These are phyloP conservation scores for Borovskyia barvae DNA, from an alignment of 208 protist genomes.

Conservation along the genomic window DNA sequence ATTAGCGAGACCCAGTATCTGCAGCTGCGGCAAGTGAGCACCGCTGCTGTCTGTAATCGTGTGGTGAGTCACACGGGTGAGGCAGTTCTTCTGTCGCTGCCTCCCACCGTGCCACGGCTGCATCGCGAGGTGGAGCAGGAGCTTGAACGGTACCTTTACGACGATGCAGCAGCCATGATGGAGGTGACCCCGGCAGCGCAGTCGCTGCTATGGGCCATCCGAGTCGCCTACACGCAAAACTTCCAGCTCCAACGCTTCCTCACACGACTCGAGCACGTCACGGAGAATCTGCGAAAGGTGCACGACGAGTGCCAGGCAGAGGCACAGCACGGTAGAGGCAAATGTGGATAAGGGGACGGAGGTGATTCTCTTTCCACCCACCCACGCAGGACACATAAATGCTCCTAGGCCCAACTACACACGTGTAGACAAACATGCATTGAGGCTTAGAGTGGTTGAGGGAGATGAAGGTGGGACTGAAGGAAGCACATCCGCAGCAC, in stretches of 20 bases:
- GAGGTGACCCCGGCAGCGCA: slow-evolving; percentile 40
- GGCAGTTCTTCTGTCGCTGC: slow-evolving; percentile 52
- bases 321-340: too few relatives aligned
- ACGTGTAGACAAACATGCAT: too few relatives aligned
- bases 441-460: too few relatives aligned
- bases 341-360: too few relatives aligned
- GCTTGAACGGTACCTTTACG: slow-evolving; percentile 69
- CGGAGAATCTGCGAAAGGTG: slow-evolving; percentile 46
- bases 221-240: slow-evolving; percentile 68
- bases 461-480: too few relatives aligned
- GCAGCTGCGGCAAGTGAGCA: slow-evolving; percentile 18
- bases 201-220: slow-evolving; percentile 32
- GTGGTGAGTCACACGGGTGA: slow-evolving; percentile 53
- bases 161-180: slow-evolving; percentile 61
- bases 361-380: too few relatives aligned
- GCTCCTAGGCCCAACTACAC: too few relatives aligned
- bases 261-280: slow-evolving; percentile 24
- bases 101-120: slow-evolving; percentile 32
- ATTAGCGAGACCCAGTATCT: slow-evolving; percentile 20
- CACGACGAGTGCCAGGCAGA: slow-evolving; percentile 16
- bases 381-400: too few relatives aligned
- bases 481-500: too few relatives aligned
- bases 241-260: slow-evolving; percentile 43
- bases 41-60: slow-evolving; percentile 39
- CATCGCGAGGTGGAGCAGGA: slow-evolving; percentile 69